phyloP scores from a whole-genome alignment of 2,329 filamentous ascomycete genomes.

The Cercospora nicotianae region DNA sequence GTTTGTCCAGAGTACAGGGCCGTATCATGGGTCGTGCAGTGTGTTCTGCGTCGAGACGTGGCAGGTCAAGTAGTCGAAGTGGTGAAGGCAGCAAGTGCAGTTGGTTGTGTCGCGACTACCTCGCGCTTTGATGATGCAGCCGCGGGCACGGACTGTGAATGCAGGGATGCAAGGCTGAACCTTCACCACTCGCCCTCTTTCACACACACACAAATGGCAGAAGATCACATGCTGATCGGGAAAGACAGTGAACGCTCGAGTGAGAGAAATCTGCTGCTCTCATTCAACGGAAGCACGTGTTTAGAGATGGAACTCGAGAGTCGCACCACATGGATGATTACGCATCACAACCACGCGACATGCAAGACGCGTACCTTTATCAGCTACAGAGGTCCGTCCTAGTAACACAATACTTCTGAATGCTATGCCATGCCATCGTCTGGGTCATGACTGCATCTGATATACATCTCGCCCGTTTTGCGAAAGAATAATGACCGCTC shows the following conservation, averaged over 20 bases:
- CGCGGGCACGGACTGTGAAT: not conserved
- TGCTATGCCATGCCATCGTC: not conserved
- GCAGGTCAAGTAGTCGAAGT: not conserved
- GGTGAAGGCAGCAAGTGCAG: not conserved
- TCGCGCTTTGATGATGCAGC: not conserved
- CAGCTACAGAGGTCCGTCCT: not conserved
- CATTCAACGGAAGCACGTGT: not conserved
- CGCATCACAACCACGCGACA: not conserved
- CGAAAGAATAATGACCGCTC: not conserved
- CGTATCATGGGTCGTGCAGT: not conserved
- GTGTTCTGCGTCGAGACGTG: not conserved
- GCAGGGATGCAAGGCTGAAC: not conserved
- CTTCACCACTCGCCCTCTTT: not conserved
- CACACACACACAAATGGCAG: not conserved
- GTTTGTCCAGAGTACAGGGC: not conserved
- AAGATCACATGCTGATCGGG: not conserved
- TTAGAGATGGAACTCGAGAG: not conserved
- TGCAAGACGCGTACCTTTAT: not conserved
- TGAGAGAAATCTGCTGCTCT: not conserved
- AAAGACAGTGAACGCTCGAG: not conserved
- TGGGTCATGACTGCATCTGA: not conserved
- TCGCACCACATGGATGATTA: not conserved
- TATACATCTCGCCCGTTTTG: not conserved
- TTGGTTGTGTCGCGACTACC: not conserved
- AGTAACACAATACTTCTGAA: slow-evolving; percentile 1